Percentiles rank a stretch among this genome's conserved stretches.
These are phyloP conservation scores for Rheum nobile DNA, from an alignment of 148 eudicot genomes.

Conservation along the genomic window DNA sequence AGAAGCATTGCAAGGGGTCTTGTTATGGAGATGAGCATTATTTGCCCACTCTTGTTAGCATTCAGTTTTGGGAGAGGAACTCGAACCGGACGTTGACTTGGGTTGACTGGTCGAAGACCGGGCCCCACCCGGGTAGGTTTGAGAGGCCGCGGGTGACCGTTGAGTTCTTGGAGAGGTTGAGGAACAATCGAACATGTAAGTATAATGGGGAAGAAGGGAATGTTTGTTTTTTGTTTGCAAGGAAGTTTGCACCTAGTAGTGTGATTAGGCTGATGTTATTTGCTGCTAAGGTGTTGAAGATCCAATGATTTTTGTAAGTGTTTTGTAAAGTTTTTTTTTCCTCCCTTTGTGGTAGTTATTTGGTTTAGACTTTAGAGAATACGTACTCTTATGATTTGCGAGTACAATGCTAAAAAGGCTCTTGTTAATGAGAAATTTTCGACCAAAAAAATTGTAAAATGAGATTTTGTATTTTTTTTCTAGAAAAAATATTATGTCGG, in stretches of 20 bases:
- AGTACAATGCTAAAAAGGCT: no score
- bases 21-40: constrained; percentile 73
- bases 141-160: constrained; percentile 15
- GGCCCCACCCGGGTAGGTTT: constrained; percentile 43
- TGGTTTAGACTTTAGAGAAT: constrained; percentile 1
- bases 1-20: constrained; percentile 20
- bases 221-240: constrained; percentile 37
- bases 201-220: constrained; percentile 26
- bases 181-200: constrained; percentile 19
- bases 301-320: constrained; percentile 11
- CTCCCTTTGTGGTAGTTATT: no score
- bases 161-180: constrained; percentile 20
- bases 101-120: constrained; percentile 59
- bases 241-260: constrained; percentile 33
- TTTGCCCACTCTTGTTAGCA: constrained; percentile 42
- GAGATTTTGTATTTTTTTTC: background rate
- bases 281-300: constrained; percentile 25
- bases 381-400: no score
- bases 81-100: constrained; percentile 42
- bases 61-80: constrained; percentile 22
- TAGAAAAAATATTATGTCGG: background rate
- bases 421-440: no score
- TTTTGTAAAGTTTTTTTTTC: no score
- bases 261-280: constrained; percentile 27
- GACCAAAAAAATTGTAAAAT: no score